Conservation (phyloP, 2,329 filamentous ascomycete species). For the Colletotrichum noveboracense region DNA sequence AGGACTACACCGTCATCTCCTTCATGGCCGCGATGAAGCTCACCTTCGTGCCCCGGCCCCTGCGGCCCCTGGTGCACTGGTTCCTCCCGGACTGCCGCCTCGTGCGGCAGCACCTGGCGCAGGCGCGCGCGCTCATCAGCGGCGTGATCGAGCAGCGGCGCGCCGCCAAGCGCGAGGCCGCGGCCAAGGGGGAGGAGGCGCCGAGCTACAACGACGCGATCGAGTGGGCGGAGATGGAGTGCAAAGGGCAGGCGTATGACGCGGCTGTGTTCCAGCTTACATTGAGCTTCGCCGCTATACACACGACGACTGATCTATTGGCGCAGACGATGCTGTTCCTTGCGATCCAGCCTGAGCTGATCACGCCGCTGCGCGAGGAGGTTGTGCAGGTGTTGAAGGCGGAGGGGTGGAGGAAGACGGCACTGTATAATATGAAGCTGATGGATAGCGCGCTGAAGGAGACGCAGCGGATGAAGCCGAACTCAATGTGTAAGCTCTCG, state of each 20-base stretch:
- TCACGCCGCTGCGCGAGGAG: constrained; percentile 47
- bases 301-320: constrained; percentile 42
- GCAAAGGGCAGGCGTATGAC: constrained; percentile 49
- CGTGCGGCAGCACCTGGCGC: constrained; percentile 35
- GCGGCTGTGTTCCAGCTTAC: constrained; percentile 63
- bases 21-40: constrained; percentile 41
- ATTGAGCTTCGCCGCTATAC: constrained; percentile 66
- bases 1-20: constrained; percentile 45
- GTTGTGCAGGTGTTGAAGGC: constrained; percentile 37
- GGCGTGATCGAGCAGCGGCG: constrained; percentile 33
- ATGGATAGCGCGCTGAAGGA: constrained; percentile 48
- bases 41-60: constrained; percentile 40
- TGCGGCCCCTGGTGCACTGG: constrained; percentile 48
- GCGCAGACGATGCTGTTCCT: constrained; percentile 44
- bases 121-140: constrained; percentile 39
- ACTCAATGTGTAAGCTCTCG: not conserved
- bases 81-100: constrained; percentile 42
- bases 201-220: constrained; percentile 36
- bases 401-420: constrained; percentile 38
- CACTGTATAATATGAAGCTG: constrained; percentile 41
- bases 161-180: constrained; percentile 28
- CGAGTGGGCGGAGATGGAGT: constrained; percentile 55
- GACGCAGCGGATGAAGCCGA: constrained; percentile 28
- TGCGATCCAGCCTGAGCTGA: constrained; percentile 39
- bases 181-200: not conserved